Percentiles rank a stretch among this genome's conserved stretches.
These are phyloP conservation scores for Thelonectria rubi DNA, from an alignment of 2,329 filamentous ascomycete genomes.

Conservation along the genomic window DNA sequence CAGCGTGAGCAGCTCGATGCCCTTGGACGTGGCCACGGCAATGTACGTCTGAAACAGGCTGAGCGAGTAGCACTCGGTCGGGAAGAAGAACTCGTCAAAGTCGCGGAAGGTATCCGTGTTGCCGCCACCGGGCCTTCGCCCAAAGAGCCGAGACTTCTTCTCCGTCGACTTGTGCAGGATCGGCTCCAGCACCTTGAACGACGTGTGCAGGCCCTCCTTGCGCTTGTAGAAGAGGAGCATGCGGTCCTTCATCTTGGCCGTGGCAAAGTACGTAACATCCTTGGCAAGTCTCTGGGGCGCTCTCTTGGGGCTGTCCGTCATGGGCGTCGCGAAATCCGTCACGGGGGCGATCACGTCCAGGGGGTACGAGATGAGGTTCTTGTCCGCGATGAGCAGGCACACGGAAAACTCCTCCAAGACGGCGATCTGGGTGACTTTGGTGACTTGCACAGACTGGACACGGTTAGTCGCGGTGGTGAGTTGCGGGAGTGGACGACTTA, in stretches of 20 bases:
- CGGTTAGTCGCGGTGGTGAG: constrained; percentile 29
- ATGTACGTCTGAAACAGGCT: constrained; percentile 97
- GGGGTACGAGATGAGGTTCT: constrained; percentile 90
- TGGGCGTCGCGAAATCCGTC: constrained; percentile 68
- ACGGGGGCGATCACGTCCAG: constrained; percentile 80
- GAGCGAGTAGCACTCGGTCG: constrained; percentile 91
- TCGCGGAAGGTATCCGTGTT: constrained; percentile 96
- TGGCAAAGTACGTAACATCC: constrained; percentile 96
- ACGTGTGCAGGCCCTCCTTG: constrained; percentile 88
- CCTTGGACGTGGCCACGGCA: constrained; percentile 88
- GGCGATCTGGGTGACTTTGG: constrained; percentile 87
- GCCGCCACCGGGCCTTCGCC: constrained; percentile 68
- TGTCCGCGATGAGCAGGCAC: constrained; percentile 90
- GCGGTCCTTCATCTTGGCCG: constrained; percentile 95
- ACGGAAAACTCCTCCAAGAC: constrained; percentile 96
- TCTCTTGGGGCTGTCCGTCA: constrained; percentile 77
- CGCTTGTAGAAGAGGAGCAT: constrained; percentile 97
- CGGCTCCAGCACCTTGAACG: constrained; percentile 96
- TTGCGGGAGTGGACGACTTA: constrained; percentile 56
- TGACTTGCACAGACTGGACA: constrained; percentile 75
- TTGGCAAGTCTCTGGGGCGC: constrained; percentile 93
- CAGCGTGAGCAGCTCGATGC: constrained; percentile 93
- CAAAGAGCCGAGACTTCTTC: constrained; percentile 76
- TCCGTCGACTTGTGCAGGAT: constrained; percentile 93
- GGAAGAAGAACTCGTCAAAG: constrained; percentile 98